A percentile compares a stretch with the other conserved stretches of the same genome.
Conservation (phyloP, 2,329 filamentous ascomycete genomes). For the Sphaerulina populicola region DNA sequence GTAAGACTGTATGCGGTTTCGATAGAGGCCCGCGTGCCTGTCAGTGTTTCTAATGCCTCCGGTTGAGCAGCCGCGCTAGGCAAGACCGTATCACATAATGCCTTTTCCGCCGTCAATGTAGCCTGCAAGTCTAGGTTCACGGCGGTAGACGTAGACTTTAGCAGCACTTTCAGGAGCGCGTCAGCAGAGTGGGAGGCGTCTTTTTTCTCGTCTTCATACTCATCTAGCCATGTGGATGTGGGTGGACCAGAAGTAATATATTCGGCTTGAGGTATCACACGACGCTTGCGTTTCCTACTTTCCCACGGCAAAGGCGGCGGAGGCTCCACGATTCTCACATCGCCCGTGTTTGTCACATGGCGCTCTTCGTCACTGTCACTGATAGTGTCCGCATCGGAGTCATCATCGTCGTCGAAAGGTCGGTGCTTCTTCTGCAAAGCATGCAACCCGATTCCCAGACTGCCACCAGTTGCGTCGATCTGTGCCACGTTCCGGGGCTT, state of each 20-base stretch:
- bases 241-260: neutral
- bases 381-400: slow-evolving; percentile 9
- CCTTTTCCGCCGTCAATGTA: neutral
- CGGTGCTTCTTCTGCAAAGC: neutral
- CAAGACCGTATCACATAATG: neutral
- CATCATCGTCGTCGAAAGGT: slow-evolving; percentile 8
- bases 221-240: neutral
- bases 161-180: neutral
- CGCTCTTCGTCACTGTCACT: slow-evolving; percentile 27
- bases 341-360: slow-evolving; percentile 18
- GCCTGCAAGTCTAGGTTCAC: neutral
- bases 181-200: neutral
- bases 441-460: neutral
- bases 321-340: slow-evolving; percentile 17
- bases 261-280: neutral
- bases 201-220: neutral
- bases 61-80: neutral
- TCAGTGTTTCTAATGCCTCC: slow-evolving; percentile 8
- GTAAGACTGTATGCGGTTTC: slow-evolving; percentile 20
- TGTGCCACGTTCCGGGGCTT: neutral
- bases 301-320: slow-evolving; percentile 24
- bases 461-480: neutral
- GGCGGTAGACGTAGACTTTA: neutral
- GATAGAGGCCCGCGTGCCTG: slow-evolving; percentile 7
- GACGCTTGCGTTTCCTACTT: slow-evolving; percentile 26